phyloP scores from a whole-genome alignment of 2,329 filamentous ascomycete genomes.

The Dothidotthia symphoricarpi region DNA sequence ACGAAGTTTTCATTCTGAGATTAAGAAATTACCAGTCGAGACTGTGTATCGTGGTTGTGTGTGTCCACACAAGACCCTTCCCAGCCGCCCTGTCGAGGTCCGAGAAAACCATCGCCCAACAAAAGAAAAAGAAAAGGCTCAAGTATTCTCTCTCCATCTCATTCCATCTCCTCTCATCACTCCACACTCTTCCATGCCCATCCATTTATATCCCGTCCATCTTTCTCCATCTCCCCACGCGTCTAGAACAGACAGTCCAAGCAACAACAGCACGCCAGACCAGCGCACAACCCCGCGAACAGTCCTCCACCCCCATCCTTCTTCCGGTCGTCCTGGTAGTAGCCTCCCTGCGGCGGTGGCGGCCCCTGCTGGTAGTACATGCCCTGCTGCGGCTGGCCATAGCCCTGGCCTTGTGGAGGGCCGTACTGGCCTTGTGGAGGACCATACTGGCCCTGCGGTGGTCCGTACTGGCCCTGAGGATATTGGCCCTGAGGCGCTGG shows the following conservation, averaged over 20 bases:
- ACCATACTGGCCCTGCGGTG: constrained; percentile 24
- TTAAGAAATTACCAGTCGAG: too few species aligned
- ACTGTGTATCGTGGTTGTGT: too few species aligned
- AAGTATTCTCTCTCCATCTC: constrained; percentile 2
- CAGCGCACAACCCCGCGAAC: constrained; percentile 46
- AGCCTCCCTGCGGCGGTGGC: constrained; percentile 37
- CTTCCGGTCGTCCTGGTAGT: constrained; percentile 40
- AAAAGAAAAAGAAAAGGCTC: constrained; percentile 1
- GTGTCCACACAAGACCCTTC: too few species aligned
- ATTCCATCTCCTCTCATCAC: constrained; percentile 10
- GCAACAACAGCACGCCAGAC: constrained; percentile 53
- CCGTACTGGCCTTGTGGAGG: constrained; percentile 26
- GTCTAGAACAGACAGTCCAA: constrained; percentile 52
- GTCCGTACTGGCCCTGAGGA: constrained; percentile 15
- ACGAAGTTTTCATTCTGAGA: too few species aligned
- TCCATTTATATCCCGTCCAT: constrained; percentile 1
- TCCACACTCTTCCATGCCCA: too few species aligned
- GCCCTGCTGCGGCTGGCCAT: constrained; percentile 37
- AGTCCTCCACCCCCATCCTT: constrained; percentile 40
- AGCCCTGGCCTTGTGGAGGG: constrained; percentile 27
- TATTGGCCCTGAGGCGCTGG: constrained; percentile 24
- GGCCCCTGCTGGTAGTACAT: constrained; percentile 40
- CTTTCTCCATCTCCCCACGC: background rate
- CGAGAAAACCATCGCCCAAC: too few species aligned
- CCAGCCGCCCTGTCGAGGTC: too few species aligned